Base-by-base conservation (phyloP, 106 monocot genomes). In the Dactylorhiza incarnata region DNA sequence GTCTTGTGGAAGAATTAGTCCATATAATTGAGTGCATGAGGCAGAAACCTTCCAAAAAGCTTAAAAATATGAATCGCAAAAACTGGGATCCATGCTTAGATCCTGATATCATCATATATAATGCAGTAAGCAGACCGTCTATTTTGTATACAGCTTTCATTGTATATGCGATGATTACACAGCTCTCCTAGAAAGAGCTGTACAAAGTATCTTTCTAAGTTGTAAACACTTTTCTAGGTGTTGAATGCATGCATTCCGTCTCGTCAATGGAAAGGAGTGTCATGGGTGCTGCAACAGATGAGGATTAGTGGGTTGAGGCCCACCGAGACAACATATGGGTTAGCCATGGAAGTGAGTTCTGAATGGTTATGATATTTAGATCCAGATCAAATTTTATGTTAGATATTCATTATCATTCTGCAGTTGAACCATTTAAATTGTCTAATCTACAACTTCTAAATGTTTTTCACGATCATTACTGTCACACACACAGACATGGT, bases 261-360 rank as follows among this genome's bases (percentile, higher is more conserved):
- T n/a, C 81, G 73, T 68, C 95, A 92, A 58, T 95, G 95, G 95
- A 95, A 95, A 88, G 92, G 95, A 75, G 95, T 95, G 71, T 87
- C 81, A 84, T 95, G 95, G 95, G 90, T 92, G 53, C 80, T 92
- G 51, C 68, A 84, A 49, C 81, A 89, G 76, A 90, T 90, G 83
- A 92, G 88, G 66, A 37, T 49, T 77, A 81, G 73, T 80, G 79
- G 88, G 44, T 8, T 95, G 49, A 81, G 81, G 63, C 95, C 95
- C 59, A 92, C 74, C 68, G 92, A 83, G 79, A 85, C 95, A 82
- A 90, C 91, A 46, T 95, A 88, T 84, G 92, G 95, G 20, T 85
- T 95, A 78, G 92, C 95, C 9, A 95, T 95, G 95, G 92, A 90
- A 84, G 95, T 95, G 88, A 71, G 74, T 69, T 22, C 10, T 47